Evolutionary conservation across 2,329 filamentous ascomycete species (phyloP), one percentile per base, ranked within the genome.

Genomic region (Colletotrichum melonis): DNA sequence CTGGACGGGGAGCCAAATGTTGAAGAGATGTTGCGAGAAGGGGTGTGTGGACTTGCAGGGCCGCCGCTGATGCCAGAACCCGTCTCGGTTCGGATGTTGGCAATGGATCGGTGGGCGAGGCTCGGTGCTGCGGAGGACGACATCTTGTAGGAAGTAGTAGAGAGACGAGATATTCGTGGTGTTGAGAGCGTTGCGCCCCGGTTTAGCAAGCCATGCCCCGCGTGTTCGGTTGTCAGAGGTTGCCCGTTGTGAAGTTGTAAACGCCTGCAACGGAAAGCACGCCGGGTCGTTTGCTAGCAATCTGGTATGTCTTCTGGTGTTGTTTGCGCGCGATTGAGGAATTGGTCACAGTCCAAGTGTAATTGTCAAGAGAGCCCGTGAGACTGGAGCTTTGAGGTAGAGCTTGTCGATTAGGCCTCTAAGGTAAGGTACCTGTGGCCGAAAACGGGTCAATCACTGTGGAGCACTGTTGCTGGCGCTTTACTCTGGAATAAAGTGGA

Each of bases 1-100:
- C 91, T 83, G 73, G 91, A 89, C 76, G 91, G 86, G 58, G 89
- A 89, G 76, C 90, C 87, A 79, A 91, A 90, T 38, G 86, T 82
- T 62, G 90, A 84, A 38, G 91, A 80, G 77, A 90, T 82, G 78
- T 85, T 81, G 75, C 89, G 85, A 76, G 88, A 80, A 69, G 90
- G 92, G 9, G 93, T 94, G 76, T 91, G 90, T 62, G 92, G 92
- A 71, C 86, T 87, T 54, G 85, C 81, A 12, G 84, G 79, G 28
- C 79, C 79, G 63, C 42, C 42, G 42, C 77, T 70, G 67, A 79
- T 79, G 58, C 77, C 76, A 71, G 78, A 71, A 42, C 76, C 73
- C 62, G 83, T 81, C 70, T 82, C 84, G 69, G 83, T 80, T 74
- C 89, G 86, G 76, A 92, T 91, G 81, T 83, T 90, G 67, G 90